phyloP scores from a whole-genome alignment of 306 rosid genomes.

The Trifolium fragiferum region DNA sequence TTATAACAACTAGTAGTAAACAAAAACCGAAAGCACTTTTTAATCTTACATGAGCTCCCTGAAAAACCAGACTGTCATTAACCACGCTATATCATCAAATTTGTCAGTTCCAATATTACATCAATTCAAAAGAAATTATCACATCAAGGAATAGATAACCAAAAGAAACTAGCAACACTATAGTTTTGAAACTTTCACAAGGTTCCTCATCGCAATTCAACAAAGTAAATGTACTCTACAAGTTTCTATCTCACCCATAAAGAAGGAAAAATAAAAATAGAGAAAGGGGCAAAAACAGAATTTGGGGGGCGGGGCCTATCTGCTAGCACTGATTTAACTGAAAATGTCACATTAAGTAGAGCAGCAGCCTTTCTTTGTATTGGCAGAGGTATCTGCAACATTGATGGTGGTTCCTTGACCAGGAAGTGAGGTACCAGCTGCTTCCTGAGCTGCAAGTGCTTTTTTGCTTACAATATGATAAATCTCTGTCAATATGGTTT shows the following conservation, averaged over 20 bases:
- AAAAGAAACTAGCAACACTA: slow-evolving; percentile 48
- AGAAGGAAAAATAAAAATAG: slow-evolving; percentile 34
- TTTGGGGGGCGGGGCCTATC: slow-evolving; percentile 42
- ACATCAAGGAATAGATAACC: slow-evolving; percentile 44
- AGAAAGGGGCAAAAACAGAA: slow-evolving; percentile 40
- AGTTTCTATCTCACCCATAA: slow-evolving; percentile 66
- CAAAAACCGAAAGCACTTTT: slow-evolving; percentile 21
- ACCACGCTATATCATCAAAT: slow-evolving; percentile 46
- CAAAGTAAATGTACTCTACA: slow-evolving; percentile 71
- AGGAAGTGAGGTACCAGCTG: slow-evolving; percentile 65
- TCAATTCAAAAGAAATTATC: slow-evolving; percentile 52
- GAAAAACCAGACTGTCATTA: slow-evolving; percentile 38
- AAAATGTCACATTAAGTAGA: slow-evolving; percentile 57
- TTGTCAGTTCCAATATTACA: slow-evolving; percentile 49
- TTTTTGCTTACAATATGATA: slow-evolving; percentile 96
- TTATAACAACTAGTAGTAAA: neutral
- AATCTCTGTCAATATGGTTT: slow-evolving; percentile 90
- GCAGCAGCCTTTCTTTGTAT: slow-evolving; percentile 73
- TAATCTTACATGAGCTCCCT: slow-evolving; percentile 34
- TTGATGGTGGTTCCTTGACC: slow-evolving; percentile 96
- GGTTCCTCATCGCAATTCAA: slow-evolving; percentile 60
- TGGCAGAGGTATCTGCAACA: slow-evolving; percentile 71
- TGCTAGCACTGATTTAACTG: slow-evolving; percentile 46
- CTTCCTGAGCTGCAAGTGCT: slow-evolving; percentile 98
- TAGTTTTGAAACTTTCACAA: slow-evolving; percentile 56